phyloP scores from a whole-genome alignment of 2,329 filamentous ascomycete genomes.

The Pseudocercospora vitis region DNA sequence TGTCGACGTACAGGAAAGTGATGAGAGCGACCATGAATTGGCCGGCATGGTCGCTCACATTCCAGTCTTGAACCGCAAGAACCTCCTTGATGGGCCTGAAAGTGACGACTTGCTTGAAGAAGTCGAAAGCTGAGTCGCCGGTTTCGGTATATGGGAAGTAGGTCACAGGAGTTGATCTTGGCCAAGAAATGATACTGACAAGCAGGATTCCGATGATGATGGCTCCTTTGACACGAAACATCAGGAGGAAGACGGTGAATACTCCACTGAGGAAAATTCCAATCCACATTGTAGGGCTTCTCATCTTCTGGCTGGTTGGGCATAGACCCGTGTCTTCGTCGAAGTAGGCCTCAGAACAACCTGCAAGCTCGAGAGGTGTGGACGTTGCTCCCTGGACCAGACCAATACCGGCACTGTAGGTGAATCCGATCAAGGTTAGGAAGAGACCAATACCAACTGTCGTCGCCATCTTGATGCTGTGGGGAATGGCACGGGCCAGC shows the following conservation, averaged over 20 bases:
- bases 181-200: slow-evolving; percentile 88
- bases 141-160: slow-evolving; percentile 73
- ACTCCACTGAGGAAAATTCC: slow-evolving; percentile 85
- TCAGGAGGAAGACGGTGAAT: slow-evolving; percentile 75
- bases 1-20: slow-evolving; percentile 88
- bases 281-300: slow-evolving; percentile 80
- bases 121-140: slow-evolving; percentile 72
- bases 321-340: slow-evolving; percentile 57
- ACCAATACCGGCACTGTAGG: slow-evolving; percentile 80
- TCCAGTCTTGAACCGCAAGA: slow-evolving; percentile 72
- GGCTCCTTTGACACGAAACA: slow-evolving; percentile 83
- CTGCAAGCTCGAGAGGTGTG: slow-evolving; percentile 73
- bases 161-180: slow-evolving; percentile 70
- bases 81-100: slow-evolving; percentile 75
- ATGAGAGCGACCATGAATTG: slow-evolving; percentile 82
- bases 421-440: slow-evolving; percentile 71
- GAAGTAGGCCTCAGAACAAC: slow-evolving; percentile 60
- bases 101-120: slow-evolving; percentile 83
- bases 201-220: slow-evolving; percentile 81
- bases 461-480: slow-evolving; percentile 82
- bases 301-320: slow-evolving; percentile 69
- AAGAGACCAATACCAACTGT: slow-evolving; percentile 85
- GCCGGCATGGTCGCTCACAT: slow-evolving; percentile 65
- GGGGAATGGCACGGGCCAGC: slow-evolving; percentile 79
- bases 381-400: slow-evolving; percentile 66